Percentiles rank a stretch among this genome's conserved stretches.
Conservation (phyloP, 768 basidiomycete species). For the Rhodotorula kratochvilovae region DNA sequence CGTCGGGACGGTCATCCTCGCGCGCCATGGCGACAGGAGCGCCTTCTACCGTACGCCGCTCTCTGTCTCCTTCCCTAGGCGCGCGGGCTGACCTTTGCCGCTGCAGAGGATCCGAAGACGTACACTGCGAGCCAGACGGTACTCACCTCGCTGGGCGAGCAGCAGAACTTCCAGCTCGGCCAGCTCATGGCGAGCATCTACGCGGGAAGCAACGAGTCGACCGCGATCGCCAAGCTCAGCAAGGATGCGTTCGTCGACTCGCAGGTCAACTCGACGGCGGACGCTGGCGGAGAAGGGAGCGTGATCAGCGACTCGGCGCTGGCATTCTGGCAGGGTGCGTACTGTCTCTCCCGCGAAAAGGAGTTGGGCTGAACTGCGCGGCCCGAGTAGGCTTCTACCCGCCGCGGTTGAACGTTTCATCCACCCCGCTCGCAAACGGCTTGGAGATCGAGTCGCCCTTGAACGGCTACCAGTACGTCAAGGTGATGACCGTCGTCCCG, state of each 20-base stretch:
- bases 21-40: conserved; percentile 55
- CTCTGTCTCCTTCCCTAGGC: background rate
- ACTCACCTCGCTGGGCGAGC: conserved; percentile 54
- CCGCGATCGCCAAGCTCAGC: conserved; percentile 56
- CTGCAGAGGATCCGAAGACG: conserved; percentile 23
- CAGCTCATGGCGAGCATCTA: conserved; percentile 59
- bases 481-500: conserved; percentile 52
- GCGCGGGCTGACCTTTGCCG: background rate
- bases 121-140: conserved; percentile 53
- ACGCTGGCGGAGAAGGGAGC: conserved; percentile 64
- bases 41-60: conserved; percentile 43
- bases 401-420: conserved; percentile 51
- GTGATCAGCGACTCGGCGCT: conserved; percentile 67
- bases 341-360: background rate
- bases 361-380: too few species aligned
- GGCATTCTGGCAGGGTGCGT: conserved; percentile 55
- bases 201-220: conserved; percentile 61
- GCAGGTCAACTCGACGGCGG: conserved; percentile 66
- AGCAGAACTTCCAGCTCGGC: conserved; percentile 51
- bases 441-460: conserved; percentile 59
- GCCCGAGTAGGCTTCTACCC: conserved; percentile 58
- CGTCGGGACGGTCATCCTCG: conserved; percentile 58
- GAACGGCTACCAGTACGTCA: conserved; percentile 56
- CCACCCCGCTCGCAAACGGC: conserved; percentile 63
- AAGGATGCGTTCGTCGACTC: conserved; percentile 58